A percentile compares a stretch with the other conserved stretches of the same genome.
Conservation (phyloP, 805 yeast species). For the Metschnikowia bowlesiae region DNA sequence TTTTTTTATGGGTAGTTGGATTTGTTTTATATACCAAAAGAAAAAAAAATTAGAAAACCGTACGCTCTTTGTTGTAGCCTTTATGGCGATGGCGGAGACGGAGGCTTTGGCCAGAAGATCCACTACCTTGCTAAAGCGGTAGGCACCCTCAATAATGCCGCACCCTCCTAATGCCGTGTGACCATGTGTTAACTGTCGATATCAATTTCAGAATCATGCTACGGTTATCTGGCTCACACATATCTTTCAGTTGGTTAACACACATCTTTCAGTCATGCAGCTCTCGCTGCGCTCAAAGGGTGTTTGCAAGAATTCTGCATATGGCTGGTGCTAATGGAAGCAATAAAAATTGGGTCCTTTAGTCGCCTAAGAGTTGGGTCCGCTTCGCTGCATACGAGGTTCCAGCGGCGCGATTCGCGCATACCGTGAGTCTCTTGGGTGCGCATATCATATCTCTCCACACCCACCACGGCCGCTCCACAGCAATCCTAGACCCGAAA, state of each 20-base stretch:
- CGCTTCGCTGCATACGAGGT: background rate
- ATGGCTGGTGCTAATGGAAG: no score
- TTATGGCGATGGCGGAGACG: background rate
- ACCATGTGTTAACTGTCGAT: no score
- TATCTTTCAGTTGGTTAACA: no score
- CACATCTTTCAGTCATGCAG: no score
- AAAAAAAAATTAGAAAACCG: constrained; percentile 16
- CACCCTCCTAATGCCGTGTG: no score
- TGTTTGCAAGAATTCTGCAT: no score
- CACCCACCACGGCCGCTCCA: background rate
- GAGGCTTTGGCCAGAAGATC: background rate
- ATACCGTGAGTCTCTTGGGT: background rate
- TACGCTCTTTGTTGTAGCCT: background rate
- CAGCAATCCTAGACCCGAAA: background rate
- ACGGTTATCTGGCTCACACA: no score
- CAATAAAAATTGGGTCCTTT: no score
- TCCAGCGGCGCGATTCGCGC: background rate
- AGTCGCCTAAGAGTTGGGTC: background rate
- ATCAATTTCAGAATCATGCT: no score
- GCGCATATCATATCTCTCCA: constrained; percentile 2
- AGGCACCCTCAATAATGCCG: no score
- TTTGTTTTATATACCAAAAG: constrained; percentile 21
- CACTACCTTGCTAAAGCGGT: no score
- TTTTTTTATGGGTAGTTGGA: constrained; percentile 24
- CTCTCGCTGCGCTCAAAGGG: no score